phyloP scores from a whole-genome alignment of 2,329 filamentous ascomycete species.

The Coniochaeta hoffmannii region DNA sequence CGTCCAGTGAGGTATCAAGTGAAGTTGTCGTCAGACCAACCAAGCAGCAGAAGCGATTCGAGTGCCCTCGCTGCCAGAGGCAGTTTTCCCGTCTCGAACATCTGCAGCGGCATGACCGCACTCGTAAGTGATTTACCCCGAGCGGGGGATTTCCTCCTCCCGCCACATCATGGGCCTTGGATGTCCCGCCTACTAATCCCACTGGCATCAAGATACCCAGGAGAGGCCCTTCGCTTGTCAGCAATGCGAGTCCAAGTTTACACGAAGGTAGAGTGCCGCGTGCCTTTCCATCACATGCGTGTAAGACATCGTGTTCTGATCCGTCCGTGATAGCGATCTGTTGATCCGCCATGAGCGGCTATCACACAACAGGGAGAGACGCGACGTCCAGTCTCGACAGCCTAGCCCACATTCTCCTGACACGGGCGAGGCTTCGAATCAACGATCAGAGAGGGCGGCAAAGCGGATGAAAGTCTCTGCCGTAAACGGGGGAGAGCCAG shows the following conservation, averaged over 20 bases:
- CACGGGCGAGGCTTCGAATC: not conserved
- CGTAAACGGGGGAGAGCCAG: not conserved
- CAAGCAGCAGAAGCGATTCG: slow-evolving; percentile 9
- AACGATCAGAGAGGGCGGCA: not conserved
- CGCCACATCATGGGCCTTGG: not conserved
- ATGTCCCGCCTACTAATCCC: not conserved
- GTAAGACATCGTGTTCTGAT: not conserved
- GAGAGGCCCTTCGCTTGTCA: slow-evolving; percentile 10
- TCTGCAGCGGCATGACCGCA: slow-evolving; percentile 12
- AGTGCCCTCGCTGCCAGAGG: slow-evolving; percentile 10
- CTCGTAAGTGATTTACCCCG: slow-evolving; percentile 8
- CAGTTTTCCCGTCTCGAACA: slow-evolving; percentile 11
- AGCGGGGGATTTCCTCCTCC: not conserved
- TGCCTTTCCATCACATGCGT: not conserved
- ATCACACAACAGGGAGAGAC: slow-evolving; percentile 6
- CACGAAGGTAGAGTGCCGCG: slow-evolving; percentile 8
- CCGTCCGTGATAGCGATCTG: slow-evolving; percentile 6
- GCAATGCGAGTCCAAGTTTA: slow-evolving; percentile 10
- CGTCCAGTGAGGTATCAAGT: slow-evolving; percentile 6
- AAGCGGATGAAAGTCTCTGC: not conserved
- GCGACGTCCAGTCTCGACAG: not conserved
- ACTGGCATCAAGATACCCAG: slow-evolving; percentile 8
- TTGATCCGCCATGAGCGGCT: slow-evolving; percentile 11
- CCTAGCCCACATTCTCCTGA: not conserved
- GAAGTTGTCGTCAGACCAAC: slow-evolving; percentile 8